A percentile compares a stretch with the other conserved stretches of the same genome.
Conservation (phyloP, 2,329 filamentous ascomycete species). For the Alternaria gansuensis region DNA sequence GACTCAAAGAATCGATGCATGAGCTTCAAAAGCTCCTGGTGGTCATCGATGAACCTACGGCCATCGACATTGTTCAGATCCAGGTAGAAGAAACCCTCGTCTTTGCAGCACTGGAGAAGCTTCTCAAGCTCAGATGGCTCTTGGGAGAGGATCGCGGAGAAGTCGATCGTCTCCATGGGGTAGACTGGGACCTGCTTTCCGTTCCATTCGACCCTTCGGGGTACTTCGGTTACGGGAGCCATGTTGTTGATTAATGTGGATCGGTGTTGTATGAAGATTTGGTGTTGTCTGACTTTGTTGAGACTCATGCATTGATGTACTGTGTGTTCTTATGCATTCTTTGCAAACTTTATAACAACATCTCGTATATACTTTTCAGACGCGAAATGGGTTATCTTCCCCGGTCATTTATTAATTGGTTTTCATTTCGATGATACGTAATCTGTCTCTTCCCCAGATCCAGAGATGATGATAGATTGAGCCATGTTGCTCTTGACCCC, state of each 20-base stretch:
- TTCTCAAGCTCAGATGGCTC: slow-evolving; percentile 64
- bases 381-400: background rate
- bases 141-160: slow-evolving; percentile 62
- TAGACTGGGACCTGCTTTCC: slow-evolving; percentile 45
- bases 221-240: slow-evolving; percentile 34
- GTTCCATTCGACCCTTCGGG: slow-evolving; percentile 44
- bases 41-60: slow-evolving; percentile 62
- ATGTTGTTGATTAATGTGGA: slow-evolving; percentile 21
- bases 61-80: slow-evolving; percentile 64
- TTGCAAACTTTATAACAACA: slow-evolving; percentile 5
- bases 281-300: background rate
- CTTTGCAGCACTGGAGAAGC: slow-evolving; percentile 60
- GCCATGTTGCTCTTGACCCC: background rate
- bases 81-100: slow-evolving; percentile 66
- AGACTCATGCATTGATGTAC: background rate
- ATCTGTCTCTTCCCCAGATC: background rate
- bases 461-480: slow-evolving; percentile 10
- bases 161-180: slow-evolving; percentile 60
- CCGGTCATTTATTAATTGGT: slow-evolving; percentile 2
- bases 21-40: slow-evolving; percentile 62
- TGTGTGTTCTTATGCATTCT: background rate
- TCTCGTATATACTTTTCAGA: background rate
- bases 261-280: background rate
- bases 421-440: slow-evolving; percentile 10
- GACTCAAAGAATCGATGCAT: slow-evolving; percentile 66